phyloP scores from a whole-genome alignment of 352 stramenopile species.

The Phytophthora capsici region DNA sequence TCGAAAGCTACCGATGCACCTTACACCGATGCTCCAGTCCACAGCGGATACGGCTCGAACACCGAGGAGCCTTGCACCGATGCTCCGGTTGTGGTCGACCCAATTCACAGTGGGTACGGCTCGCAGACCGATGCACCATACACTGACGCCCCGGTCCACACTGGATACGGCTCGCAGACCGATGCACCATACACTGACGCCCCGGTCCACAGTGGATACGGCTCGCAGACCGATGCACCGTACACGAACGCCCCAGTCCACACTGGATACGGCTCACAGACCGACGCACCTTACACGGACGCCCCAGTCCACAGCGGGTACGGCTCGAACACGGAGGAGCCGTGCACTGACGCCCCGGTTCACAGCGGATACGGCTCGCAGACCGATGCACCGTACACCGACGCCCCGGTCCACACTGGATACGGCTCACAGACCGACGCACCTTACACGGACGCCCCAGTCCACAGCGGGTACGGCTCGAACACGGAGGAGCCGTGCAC shows the following conservation, averaged over 20 bases:
- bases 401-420: not conserved
- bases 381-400: conserved; percentile 3
- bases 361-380: not conserved
- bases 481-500: conserved; percentile 6
- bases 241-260: not conserved
- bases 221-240: not conserved
- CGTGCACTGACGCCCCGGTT: conserved; percentile 9
- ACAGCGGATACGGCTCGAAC: not conserved
- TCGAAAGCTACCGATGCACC: not conserved
- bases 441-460: not conserved
- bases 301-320: not conserved
- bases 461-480: not conserved
- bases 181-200: not conserved
- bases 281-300: not conserved
- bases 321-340: not conserved
- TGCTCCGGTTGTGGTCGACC: no score
- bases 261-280: not conserved
- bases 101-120: not conserved
- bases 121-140: not conserved
- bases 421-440: not conserved
- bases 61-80: conserved; percentile 7
- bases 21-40: not conserved
- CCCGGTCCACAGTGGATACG: not conserved
- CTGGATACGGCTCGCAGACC: not conserved
- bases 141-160: conserved; percentile 2